Conservation (phyloP, 768 basidiomycete genomes). For the Lactarius sanguifluus region DNA sequence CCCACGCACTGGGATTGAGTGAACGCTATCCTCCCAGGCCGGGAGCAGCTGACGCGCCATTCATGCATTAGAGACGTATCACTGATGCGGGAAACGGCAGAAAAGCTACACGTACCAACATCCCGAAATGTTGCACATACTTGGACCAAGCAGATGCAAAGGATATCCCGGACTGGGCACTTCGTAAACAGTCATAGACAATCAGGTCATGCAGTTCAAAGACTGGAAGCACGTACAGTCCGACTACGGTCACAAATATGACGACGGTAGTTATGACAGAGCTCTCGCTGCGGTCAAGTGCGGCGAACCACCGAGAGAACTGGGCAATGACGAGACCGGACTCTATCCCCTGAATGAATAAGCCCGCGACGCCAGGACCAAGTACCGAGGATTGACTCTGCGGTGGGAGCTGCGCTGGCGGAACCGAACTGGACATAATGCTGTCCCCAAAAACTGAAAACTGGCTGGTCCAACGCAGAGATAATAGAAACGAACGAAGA, state of each 20-base stretch:
- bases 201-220: not conserved
- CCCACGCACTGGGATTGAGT: conserved; percentile 9
- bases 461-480: not conserved
- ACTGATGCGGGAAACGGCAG: not conserved
- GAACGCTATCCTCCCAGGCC: conserved; percentile 2
- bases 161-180: conserved; percentile 10
- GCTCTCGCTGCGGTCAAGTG: conserved; percentile 6
- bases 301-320: conserved; percentile 16
- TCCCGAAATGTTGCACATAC: conserved; percentile 8
- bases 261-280: not conserved
- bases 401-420: not conserved
- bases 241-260: conserved; percentile 13
- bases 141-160: conserved; percentile 8
- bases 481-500: not conserved
- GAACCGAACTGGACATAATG: conserved; percentile 5
- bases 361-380: conserved; percentile 4
- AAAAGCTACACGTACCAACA: not conserved
- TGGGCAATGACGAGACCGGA: conserved; percentile 17
- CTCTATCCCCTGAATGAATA: conserved; percentile 12
- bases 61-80: not conserved
- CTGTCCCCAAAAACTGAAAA: not conserved
- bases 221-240: conserved; percentile 6
- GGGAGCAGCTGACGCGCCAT: not conserved
- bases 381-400: conserved; percentile 11
- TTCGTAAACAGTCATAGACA: not conserved